phyloP scores from a whole-genome alignment of 805 yeast genomes.

The Candida maris region DNA sequence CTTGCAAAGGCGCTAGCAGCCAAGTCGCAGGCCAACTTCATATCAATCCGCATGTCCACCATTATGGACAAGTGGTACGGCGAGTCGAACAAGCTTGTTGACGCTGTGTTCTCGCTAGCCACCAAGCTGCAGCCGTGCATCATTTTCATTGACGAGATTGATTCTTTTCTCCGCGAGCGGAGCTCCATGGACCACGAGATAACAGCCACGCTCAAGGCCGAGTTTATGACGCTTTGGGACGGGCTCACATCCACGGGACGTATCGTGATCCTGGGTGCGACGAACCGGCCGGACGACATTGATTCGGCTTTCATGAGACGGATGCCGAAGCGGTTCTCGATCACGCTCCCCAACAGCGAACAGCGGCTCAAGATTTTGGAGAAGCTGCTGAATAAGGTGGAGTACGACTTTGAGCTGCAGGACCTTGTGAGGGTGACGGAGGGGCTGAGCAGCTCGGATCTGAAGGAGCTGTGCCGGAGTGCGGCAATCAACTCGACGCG shows the following conservation, averaged over 20 bases:
- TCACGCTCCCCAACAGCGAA: slow-evolving; percentile 61
- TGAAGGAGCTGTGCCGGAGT: slow-evolving; percentile 86
- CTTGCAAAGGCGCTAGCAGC: slow-evolving; percentile 91
- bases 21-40: slow-evolving; percentile 87
- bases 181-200: slow-evolving; percentile 86
- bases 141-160: slow-evolving; percentile 93
- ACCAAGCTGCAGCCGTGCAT: slow-evolving; percentile 90
- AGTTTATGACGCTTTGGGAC: slow-evolving; percentile 97
- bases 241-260: slow-evolving; percentile 77
- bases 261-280: slow-evolving; percentile 87
- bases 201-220: slow-evolving; percentile 92
- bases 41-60: slow-evolving; percentile 88
- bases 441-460: slow-evolving; percentile 86
- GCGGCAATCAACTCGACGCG: slow-evolving; percentile 89
- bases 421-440: slow-evolving; percentile 59
- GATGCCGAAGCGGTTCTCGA: slow-evolving; percentile 84
- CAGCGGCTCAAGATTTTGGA: slow-evolving; percentile 70
- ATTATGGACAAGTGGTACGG: slow-evolving; percentile 98
- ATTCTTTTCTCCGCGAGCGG: slow-evolving; percentile 86
- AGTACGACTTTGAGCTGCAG: slow-evolving; percentile 63
- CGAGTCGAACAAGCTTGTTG: slow-evolving; percentile 89
- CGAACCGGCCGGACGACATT: slow-evolving; percentile 87
- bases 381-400: slow-evolving; percentile 65
- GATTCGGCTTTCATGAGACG: slow-evolving; percentile 91
- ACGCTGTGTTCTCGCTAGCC: slow-evolving; percentile 89